These are phyloP conservation scores for Coprinopsis marcescibilis DNA, from an alignment of 768 basidiomycete genomes.

Conservation along the genomic window DNA sequence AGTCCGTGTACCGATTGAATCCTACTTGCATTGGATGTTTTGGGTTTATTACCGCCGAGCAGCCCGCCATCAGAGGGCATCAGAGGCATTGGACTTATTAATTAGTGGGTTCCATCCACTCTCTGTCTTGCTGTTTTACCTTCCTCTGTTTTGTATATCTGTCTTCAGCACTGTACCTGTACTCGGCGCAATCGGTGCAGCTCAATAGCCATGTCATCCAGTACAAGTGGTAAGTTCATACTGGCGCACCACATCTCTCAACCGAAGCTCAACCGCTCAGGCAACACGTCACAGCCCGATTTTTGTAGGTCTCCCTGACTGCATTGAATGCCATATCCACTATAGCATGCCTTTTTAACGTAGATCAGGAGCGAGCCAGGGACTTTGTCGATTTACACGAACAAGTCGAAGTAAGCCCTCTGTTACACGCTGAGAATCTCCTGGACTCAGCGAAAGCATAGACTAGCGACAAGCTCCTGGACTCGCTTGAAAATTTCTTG, in stretches of 20 bases:
- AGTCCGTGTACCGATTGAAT: too few relatives aligned
- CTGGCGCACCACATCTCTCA: not conserved
- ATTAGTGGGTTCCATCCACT: too few relatives aligned
- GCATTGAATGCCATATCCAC: not conserved
- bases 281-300: conserved; percentile 16
- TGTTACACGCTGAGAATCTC: not conserved
- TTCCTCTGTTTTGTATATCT: too few relatives aligned
- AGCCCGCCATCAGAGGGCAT: too few relatives aligned
- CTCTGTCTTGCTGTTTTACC: too few relatives aligned
- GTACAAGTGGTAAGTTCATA: not conserved
- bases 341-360: not conserved
- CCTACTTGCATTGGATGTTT: too few relatives aligned
- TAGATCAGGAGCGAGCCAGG: conserved; percentile 35
- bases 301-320: conserved; percentile 27
- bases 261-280: not conserved
- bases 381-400: conserved; percentile 88
- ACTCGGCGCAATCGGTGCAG: too few relatives aligned
- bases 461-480: conserved; percentile 82
- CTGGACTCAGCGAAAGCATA: conserved; percentile 26
- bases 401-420: conserved; percentile 67
- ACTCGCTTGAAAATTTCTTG: conserved; percentile 85
- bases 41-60: too few relatives aligned
- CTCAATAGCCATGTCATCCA: too few relatives aligned
- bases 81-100: too few relatives aligned
- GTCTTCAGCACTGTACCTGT: too few relatives aligned